These are phyloP conservation scores for Nosema muscidifuracis DNA, from an alignment of 371 early-diverging fungal genomes.

Conservation along the genomic window DNA sequence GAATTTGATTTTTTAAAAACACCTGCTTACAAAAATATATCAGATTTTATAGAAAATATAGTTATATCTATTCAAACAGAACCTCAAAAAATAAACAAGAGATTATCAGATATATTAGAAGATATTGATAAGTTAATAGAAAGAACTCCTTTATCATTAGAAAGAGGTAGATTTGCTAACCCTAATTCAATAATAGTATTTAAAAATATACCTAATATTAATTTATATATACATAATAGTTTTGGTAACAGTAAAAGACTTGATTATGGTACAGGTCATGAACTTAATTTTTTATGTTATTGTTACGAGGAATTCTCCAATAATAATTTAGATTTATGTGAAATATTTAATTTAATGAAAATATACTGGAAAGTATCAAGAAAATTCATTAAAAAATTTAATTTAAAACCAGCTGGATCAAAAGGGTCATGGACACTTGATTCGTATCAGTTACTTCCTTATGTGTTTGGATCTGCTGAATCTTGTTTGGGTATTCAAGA, in stretches of 20 bases:
- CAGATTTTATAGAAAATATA: constrained; percentile 24
- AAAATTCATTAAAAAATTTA: constrained; percentile 76
- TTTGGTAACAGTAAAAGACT: constrained; percentile 89
- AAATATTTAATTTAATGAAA: constrained; percentile 67
- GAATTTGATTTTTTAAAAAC: constrained; percentile 13
- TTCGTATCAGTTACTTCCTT: constrained; percentile 93
- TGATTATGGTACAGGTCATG: constrained; percentile 99
- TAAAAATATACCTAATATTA: background rate
- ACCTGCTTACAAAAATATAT: constrained; percentile 14
- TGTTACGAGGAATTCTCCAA: constrained; percentile 65
- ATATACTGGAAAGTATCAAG: constrained; percentile 79
- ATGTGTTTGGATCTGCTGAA: constrained; percentile 82
- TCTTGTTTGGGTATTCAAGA: constrained; percentile 9
- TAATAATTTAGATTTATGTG: constrained; percentile 33
- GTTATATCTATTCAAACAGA: constrained; percentile 4
- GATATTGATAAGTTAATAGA: constrained; percentile 8
- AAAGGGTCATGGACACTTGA: constrained; percentile 98
- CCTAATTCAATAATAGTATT: constrained; percentile 27
- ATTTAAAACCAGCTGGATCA: constrained; percentile 94
- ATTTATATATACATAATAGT: constrained; percentile 71
- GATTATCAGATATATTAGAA: background rate
- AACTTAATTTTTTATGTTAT: constrained; percentile 84
- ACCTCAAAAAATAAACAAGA: background rate
- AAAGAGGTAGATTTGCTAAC: constrained; percentile 44
- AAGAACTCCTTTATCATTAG: constrained; percentile 4